These are phyloP conservation scores for Exidia glandulosa DNA, from an alignment of 768 basidiomycete species.

Conservation along the genomic window DNA sequence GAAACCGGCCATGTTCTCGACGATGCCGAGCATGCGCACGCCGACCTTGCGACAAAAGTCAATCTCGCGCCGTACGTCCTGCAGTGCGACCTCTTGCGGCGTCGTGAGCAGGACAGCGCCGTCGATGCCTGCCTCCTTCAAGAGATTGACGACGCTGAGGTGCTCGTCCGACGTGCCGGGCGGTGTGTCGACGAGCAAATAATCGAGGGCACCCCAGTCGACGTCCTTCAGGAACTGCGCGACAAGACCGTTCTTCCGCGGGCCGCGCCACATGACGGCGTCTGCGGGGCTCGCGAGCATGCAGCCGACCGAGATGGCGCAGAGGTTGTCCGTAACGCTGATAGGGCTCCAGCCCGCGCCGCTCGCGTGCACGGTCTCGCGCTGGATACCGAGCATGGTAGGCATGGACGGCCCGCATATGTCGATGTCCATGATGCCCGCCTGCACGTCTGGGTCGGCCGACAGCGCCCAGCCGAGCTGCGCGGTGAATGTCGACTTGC, in stretches of 20 bases:
- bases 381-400: conserved; percentile 85
- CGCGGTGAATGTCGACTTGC: conserved; percentile 95
- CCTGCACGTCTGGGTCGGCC: conserved; percentile 79
- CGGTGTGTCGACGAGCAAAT: conserved; percentile 91
- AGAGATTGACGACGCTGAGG: conserved; percentile 85
- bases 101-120: conserved; percentile 96
- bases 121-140: conserved; percentile 86
- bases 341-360: conserved; percentile 96
- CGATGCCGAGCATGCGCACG: conserved; percentile 80
- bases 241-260: conserved; percentile 98
- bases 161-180: conserved; percentile 98
- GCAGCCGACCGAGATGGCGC: conserved; percentile 95
- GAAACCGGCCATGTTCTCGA: conserved; percentile 99
- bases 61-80: conserved; percentile 94
- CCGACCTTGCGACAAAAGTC: conserved; percentile 96
- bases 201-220: conserved; percentile 95
- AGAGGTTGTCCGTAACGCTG: conserved; percentile 89
- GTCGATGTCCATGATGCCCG: conserved; percentile 97
- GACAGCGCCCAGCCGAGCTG: conserved; percentile 96
- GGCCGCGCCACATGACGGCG: conserved; percentile 98
- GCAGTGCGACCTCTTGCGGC: conserved; percentile 93
- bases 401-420: conserved; percentile 99
- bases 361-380: conserved; percentile 86
- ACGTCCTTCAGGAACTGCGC: conserved; percentile 99
- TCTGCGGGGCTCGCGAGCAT: conserved; percentile 81